These are phyloP conservation scores for Nephelium lappaceum DNA, from an alignment of 345 rosid species.

Conservation along the genomic window DNA sequence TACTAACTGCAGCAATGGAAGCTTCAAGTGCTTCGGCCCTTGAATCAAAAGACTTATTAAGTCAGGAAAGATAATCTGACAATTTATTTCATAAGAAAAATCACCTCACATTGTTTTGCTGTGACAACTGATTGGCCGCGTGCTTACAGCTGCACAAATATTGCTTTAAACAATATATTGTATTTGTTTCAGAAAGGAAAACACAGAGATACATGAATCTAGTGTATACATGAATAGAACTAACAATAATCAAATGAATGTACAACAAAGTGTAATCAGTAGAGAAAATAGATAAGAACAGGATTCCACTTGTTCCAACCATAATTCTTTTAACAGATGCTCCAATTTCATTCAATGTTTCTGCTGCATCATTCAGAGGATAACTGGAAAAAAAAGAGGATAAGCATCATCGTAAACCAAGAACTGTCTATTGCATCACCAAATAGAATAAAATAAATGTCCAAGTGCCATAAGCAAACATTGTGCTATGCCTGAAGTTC, in stretches of 20 bases:
- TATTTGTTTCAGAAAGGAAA: conserved; percentile 52
- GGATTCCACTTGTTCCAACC: conserved; percentile 98
- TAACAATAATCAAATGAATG: conserved; percentile 12
- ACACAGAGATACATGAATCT: not conserved
- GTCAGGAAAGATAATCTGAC: conserved; percentile 17
- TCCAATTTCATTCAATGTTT: conserved; percentile 88
- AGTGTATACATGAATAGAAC: not conserved
- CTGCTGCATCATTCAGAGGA: conserved; percentile 91
- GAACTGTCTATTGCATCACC: not conserved
- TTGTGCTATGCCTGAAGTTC: not conserved
- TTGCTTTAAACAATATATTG: conserved; percentile 81
- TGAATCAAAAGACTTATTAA: conserved; percentile 34
- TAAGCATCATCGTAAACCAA: not conserved
- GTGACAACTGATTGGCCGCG: conserved; percentile 47
- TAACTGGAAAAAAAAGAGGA: conserved; percentile 51
- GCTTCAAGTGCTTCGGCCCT: conserved; percentile 91
- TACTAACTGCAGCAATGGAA: conserved; percentile 82
- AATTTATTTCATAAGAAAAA: conserved; percentile 18
- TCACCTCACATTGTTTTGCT: conserved; percentile 75
- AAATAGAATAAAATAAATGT: not conserved
- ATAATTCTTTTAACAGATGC: conserved; percentile 77
- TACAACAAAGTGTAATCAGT: conserved; percentile 11
- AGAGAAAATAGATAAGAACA: conserved; percentile 45
- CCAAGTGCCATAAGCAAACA: not conserved
- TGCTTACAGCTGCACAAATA: conserved; percentile 73